A percentile compares a stretch with the other conserved stretches of the same genome.
phyloP scores from a whole-genome alignment of 176 grass and related monocot species.

The Lolium perenne region DNA sequence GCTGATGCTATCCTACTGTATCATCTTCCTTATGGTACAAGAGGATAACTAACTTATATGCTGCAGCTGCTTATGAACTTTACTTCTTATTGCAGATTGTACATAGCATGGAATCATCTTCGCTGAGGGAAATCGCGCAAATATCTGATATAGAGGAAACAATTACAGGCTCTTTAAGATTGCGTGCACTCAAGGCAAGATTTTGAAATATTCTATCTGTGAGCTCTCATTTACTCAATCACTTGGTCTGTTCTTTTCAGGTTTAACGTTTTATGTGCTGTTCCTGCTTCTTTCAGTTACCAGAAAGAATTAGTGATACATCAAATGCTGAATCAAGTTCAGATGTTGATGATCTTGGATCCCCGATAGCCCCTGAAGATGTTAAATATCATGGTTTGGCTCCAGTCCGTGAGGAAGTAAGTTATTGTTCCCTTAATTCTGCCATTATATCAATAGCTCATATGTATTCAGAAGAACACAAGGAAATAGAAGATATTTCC shows the following conservation, averaged over 20 bases:
- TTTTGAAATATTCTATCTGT: slow-evolving; percentile 31
- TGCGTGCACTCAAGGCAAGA: slow-evolving; percentile 82
- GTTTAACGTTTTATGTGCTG: slow-evolving; percentile 44
- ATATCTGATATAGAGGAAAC: slow-evolving; percentile 79
- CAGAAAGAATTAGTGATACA: slow-evolving; percentile 76
- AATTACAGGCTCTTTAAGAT: slow-evolving; percentile 58
- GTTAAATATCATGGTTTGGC: slow-evolving; percentile 80
- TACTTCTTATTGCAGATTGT: slow-evolving; percentile 65
- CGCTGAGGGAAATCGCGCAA: slow-evolving; percentile 56
- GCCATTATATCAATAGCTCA: background rate
- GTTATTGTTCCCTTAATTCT: slow-evolving; percentile 38
- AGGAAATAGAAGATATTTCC: slow-evolving; percentile 16
- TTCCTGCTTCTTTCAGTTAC: slow-evolving; percentile 59
- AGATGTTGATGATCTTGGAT: slow-evolving; percentile 79
- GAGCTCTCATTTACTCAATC: slow-evolving; percentile 34
- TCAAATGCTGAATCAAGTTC: slow-evolving; percentile 92
- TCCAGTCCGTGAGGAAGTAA: slow-evolving; percentile 89
- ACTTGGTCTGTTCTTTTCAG: slow-evolving; percentile 15
- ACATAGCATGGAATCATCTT: slow-evolving; percentile 69
- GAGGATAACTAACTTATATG: slow-evolving; percentile 13
- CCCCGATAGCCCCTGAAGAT: slow-evolving; percentile 60
- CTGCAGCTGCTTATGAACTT: slow-evolving; percentile 29
- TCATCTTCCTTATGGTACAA: slow-evolving; percentile 22
- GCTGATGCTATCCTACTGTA: slow-evolving; percentile 14
- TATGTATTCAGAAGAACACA: background rate